Base-by-base conservation (phyloP, 2,329 filamentous ascomycete genomes). In the Paraphaeosphaeria sporulosa region DNA sequence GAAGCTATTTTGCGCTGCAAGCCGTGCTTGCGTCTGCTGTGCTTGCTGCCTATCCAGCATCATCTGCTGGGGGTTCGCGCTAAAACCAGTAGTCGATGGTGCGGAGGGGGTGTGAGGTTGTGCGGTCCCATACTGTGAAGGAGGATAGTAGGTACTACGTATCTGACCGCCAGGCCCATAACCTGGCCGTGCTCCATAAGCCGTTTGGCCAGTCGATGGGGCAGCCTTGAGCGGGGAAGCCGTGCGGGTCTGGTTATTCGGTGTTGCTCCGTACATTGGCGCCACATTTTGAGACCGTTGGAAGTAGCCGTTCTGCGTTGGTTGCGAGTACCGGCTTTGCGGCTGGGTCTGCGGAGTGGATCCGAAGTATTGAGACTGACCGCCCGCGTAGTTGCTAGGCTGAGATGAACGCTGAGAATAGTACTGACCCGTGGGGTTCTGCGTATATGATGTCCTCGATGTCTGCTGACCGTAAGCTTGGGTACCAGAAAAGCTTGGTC, bases 141-240 rank as follows among this genome's bases (percentile, higher is more conserved):
- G 67, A 8, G 67, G 66, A 58, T 76, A 77, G 60, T 76, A 78
- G 12, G 69, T 73, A 48, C 70, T 72, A 27, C 74, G 73, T 61
- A 72, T 65, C 44, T 76, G 74, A 3, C 70, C 70, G 36, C 68
- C 69, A 17, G 68, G 69, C 10, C 67, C 67, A 51, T 72, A 78
- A 0, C 67, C 58, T 40, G 73, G 65, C 12, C 74, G 71, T 36
- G 74, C 58, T 8, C 65, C 67, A 48, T 73, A 75, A 23, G 51
- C 64, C n/a, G 71, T 58, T n/a, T 70, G 70, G 23, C 66, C 58
- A 27, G 57, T 40, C 10, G 63, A 44, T 17, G 68, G 66, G n/a
- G 60, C 68, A 13, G 64, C 63, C 56, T 79, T 79, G n/a, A 79
- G 66, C 4, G 76, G 76, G n/a, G 76, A 77, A 1, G 57, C 72